Evolutionary conservation across 129 eudicot genomes (phyloP), one percentile per base, ranked within the genome.

Genomic region (Ambrosia trifida): DNA sequence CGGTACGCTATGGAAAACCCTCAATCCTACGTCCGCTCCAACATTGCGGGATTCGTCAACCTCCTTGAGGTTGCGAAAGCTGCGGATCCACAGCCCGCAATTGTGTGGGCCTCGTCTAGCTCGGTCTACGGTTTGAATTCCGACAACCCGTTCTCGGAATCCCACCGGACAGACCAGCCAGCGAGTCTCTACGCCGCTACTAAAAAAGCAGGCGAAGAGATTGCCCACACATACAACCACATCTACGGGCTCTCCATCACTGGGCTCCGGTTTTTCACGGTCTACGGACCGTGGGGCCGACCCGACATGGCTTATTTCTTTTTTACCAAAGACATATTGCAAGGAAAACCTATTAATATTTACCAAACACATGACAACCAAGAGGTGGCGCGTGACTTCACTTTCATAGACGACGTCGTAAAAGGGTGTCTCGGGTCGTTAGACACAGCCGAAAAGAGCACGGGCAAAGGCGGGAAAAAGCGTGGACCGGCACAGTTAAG

Each of bases 361-460:
- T 89, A 89, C 76, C 80, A 81, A 20, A 81, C 91, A 1, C 85
- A 81, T 5, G 89, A 86, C 14, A 76, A 81, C 14, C 76, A 83
- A 19, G 91, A 86, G 80, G 91, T 89, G 86, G 96, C 96, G 83
- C 96, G 96, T 86, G 96, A 89, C 81, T 89, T 89, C 83, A 89
- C 96, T 44, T 89, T 71, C 72, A 84, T 89, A 17, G 96, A 89
- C 49, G 96, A 89, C n/a, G 53, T 89, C 0, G 96, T 89, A 13
- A 89, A 86, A 44, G 96, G 96, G 7, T 89, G 96, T 6, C 18
- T 89, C 3, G 96, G 91, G 14, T 84, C 96, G 17, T 64, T 89
- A 6, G 96, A 89, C 51, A 89, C 96, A 70, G 96, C 96, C 54
- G 89, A 83, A 79, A 89, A 89, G 84, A 83, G 89, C 72, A 85